Percentiles rank a stretch among this genome's conserved stretches.
These are phyloP conservation scores for Aphanomyces stellatus DNA, from an alignment of 352 stramenopile genomes.

Conservation along the genomic window DNA sequence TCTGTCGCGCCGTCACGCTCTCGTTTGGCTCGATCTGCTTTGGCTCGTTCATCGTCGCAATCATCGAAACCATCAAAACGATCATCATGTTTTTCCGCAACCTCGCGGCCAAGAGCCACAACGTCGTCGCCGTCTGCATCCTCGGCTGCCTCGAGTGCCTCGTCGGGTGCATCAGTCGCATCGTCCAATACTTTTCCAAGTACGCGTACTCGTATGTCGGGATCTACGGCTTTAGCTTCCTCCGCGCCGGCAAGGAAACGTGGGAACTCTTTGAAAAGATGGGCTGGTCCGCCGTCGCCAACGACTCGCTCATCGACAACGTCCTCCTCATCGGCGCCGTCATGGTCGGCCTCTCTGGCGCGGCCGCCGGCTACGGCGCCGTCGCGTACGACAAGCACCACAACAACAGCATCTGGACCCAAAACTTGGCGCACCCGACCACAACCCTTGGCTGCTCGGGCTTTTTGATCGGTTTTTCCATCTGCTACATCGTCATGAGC, in stretches of 20 bases:
- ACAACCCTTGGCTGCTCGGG: neutral
- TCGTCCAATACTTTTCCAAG: conserved; percentile 73
- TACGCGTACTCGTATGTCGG: conserved; percentile 72
- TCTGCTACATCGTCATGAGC: conserved; percentile 66
- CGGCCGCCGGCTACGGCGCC: conserved; percentile 28
- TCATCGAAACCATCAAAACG: conserved; percentile 58
- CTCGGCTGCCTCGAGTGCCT: conserved; percentile 48
- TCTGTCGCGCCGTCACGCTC: conserved; percentile 51
- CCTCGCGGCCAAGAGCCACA: conserved; percentile 34
- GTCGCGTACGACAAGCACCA: conserved; percentile 24
- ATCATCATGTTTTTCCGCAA: conserved; percentile 35
- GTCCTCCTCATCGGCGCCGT: conserved; percentile 58
- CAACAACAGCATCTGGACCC: conserved; percentile 33
- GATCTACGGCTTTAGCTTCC: conserved; percentile 65
- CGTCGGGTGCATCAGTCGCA: conserved; percentile 47
- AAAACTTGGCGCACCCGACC: conserved; percentile 26
- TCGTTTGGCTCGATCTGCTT: conserved; percentile 85
- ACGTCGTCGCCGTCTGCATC: conserved; percentile 43
- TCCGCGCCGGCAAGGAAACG: conserved; percentile 37
- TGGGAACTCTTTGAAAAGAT: conserved; percentile 52
- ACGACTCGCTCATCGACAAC: conserved; percentile 65
- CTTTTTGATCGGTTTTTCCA: conserved; percentile 21
- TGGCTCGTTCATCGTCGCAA: conserved; percentile 59
- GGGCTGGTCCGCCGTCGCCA: conserved; percentile 55
- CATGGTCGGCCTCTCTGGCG: conserved; percentile 44